phyloP scores from a whole-genome alignment of 225 moss, liverwort and hornwort species.

The Ulota crispa region DNA sequence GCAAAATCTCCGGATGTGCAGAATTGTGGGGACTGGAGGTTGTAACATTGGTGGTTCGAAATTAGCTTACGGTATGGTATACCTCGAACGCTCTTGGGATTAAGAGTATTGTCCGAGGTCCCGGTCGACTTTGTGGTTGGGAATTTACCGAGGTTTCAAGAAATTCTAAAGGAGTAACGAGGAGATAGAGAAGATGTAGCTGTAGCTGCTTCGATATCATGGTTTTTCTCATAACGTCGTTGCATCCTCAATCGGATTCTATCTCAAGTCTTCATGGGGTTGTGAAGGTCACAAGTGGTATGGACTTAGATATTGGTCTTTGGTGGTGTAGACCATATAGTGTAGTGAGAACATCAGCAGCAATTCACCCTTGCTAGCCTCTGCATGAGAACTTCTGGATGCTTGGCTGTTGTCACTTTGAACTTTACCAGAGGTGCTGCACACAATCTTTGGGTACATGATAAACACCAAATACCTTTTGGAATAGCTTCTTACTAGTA shows the following conservation, averaged over 20 bases:
- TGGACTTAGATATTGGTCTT: slow-evolving; percentile 40
- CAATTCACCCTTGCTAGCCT: slow-evolving; percentile 40
- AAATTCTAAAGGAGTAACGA: slow-evolving; percentile 21
- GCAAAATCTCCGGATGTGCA: slow-evolving; percentile 29
- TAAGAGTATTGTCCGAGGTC: slow-evolving; percentile 23
- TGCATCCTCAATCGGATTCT: slow-evolving; percentile 28
- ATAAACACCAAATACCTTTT: slow-evolving; percentile 50
- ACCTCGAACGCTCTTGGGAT: slow-evolving; percentile 28
- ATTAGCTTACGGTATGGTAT: slow-evolving; percentile 20
- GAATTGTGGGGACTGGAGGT: slow-evolving; percentile 35
- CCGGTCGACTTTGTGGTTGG: slow-evolving; percentile 26
- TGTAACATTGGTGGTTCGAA: slow-evolving; percentile 24
- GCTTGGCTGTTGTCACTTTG: slow-evolving; percentile 45
- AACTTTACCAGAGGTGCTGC: slow-evolving; percentile 51
- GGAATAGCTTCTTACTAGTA: slow-evolving; percentile 35
- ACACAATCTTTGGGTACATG: slow-evolving; percentile 58
- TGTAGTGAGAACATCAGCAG: slow-evolving; percentile 39
- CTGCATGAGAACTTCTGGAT: slow-evolving; percentile 40
- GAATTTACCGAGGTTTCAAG: slow-evolving; percentile 30
- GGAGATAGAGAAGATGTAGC: slow-evolving; percentile 39
- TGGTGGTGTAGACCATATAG: slow-evolving; percentile 37
- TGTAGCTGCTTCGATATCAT: slow-evolving; percentile 33
- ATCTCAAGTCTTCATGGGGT: slow-evolving; percentile 36
- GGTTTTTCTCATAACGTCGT: slow-evolving; percentile 25
- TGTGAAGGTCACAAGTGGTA: slow-evolving; percentile 35